phyloP scores from a whole-genome alignment of 2,329 filamentous ascomycete genomes.

The Daldinia sp. region DNA sequence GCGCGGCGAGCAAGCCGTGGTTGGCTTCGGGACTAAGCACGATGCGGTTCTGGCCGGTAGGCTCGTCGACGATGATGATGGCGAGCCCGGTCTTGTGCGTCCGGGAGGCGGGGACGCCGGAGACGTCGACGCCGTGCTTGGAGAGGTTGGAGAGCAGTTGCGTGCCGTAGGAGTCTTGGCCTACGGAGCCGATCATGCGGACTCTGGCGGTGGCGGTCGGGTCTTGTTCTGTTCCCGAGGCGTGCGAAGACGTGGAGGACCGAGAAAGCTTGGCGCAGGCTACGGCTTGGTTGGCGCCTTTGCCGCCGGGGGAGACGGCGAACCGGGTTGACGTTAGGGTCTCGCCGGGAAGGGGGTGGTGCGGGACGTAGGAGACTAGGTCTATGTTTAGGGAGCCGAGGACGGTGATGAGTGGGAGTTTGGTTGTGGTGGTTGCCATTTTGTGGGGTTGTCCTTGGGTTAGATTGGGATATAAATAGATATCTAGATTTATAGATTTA shows the following conservation, averaged over 20 bases:
- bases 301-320: slow-evolving; percentile 84
- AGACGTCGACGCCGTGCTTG: slow-evolving; percentile 68
- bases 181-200: slow-evolving; percentile 78
- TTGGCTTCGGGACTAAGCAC: slow-evolving; percentile 78
- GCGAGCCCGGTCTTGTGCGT: slow-evolving; percentile 72
- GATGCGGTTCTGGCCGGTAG: slow-evolving; percentile 79
- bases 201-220: slow-evolving; percentile 53
- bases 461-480: neutral
- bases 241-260: too few relatives aligned
- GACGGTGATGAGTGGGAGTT: slow-evolving; percentile 72
- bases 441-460: neutral
- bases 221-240: too few relatives aligned
- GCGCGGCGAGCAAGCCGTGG: slow-evolving; percentile 53
- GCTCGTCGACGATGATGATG: slow-evolving; percentile 78
- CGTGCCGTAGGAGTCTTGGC: slow-evolving; percentile 70
- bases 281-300: slow-evolving; percentile 95
- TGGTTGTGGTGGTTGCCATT: slow-evolving; percentile 15
- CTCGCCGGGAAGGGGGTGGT: slow-evolving; percentile 85
- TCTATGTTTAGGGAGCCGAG: slow-evolving; percentile 96
- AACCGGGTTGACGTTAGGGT: slow-evolving; percentile 84
- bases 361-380: slow-evolving; percentile 85
- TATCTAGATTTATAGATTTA: neutral
- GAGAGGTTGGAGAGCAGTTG: slow-evolving; percentile 66
- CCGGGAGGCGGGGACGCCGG: slow-evolving; percentile 55
- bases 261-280: slow-evolving; percentile 84